Conservation (phyloP, 768 basidiomycete species). For the Vishniacozyma victoriae region DNA sequence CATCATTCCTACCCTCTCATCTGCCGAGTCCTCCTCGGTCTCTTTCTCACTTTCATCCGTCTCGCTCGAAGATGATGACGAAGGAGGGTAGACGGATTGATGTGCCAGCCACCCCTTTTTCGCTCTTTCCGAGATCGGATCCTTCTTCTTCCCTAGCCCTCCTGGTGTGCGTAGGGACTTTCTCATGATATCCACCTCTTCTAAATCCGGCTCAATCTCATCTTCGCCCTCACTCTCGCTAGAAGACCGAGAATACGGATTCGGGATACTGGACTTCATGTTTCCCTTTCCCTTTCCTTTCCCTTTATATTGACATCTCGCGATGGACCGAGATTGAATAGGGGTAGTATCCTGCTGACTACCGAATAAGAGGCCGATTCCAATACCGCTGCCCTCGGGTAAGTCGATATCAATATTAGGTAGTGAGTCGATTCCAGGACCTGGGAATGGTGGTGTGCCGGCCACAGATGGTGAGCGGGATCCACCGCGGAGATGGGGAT, state of each 20-base stretch:
- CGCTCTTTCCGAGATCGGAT: slow-evolving; percentile 17
- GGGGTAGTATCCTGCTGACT: slow-evolving; percentile 1
- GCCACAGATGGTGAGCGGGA: slow-evolving; percentile 29
- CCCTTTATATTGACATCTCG: neutral
- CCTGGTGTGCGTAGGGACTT: slow-evolving; percentile 10
- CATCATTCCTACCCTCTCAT: slow-evolving; percentile 24
- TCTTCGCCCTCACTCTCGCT: slow-evolving; percentile 19
- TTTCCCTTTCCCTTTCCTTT: slow-evolving; percentile 7
- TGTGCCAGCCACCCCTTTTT: slow-evolving; percentile 45
- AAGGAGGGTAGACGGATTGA: slow-evolving; percentile 43
- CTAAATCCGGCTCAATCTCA: slow-evolving; percentile 22
- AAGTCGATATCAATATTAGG: slow-evolving; percentile 27
- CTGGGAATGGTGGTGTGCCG: slow-evolving; percentile 34
- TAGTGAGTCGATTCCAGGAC: slow-evolving; percentile 30
- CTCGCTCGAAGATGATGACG: slow-evolving; percentile 27
- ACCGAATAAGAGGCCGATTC: slow-evolving; percentile 24
- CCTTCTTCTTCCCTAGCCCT: neutral
- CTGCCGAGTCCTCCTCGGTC: slow-evolving; percentile 10
- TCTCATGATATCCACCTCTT: slow-evolving; percentile 27
- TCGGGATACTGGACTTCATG: slow-evolving; percentile 15
- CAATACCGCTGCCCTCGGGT: slow-evolving; percentile 11
- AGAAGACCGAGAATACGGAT: slow-evolving; percentile 30
- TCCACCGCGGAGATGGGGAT: slow-evolving; percentile 29
- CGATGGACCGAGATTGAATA: neutral
- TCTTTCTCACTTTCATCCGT: slow-evolving; percentile 25